phyloP scores from a whole-genome alignment of 108 stramenopile species.

The Nannochloropsis gaditana region DNA sequence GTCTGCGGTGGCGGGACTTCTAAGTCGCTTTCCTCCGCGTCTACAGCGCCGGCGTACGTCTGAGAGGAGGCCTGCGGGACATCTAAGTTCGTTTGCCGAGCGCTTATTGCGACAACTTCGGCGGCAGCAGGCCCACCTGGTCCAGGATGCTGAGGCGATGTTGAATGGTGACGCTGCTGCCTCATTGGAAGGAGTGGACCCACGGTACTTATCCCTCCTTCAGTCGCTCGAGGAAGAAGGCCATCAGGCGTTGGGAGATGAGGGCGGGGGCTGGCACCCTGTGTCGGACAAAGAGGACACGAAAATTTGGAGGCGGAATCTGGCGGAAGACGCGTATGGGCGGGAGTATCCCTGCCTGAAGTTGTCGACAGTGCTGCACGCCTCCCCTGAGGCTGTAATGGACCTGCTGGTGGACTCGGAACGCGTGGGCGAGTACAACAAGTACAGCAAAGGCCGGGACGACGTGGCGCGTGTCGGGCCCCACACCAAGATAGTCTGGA shows the following conservation, averaged over 20 bases:
- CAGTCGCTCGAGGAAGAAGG: background rate
- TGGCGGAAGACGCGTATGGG: conserved; percentile 36
- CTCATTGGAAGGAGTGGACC: background rate
- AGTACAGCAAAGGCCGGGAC: conserved; percentile 39
- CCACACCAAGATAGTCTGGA: conserved; percentile 48
- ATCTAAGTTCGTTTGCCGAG: conserved; percentile 14
- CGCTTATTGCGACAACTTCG: background rate
- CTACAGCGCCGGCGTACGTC: background rate
- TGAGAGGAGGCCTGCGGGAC: background rate
- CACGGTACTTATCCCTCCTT: background rate
- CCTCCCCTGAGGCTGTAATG: conserved; percentile 31
- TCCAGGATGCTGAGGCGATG: background rate
- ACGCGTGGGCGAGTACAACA: conserved; percentile 43
- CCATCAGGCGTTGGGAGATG: background rate
- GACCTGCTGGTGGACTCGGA: conserved; percentile 40
- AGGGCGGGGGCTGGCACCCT: background rate
- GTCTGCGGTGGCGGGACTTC: background rate
- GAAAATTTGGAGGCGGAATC: background rate
- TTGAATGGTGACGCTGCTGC: background rate
- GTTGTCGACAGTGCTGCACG: conserved; percentile 31
- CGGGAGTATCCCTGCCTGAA: conserved; percentile 40
- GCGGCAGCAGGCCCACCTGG: background rate
- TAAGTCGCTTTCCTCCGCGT: background rate
- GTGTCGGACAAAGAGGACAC: background rate
- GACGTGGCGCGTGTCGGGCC: conserved; percentile 43